Conservation (phyloP, 2,329 filamentous ascomycete species). For the Torrubiella hemipterigena region DNA sequence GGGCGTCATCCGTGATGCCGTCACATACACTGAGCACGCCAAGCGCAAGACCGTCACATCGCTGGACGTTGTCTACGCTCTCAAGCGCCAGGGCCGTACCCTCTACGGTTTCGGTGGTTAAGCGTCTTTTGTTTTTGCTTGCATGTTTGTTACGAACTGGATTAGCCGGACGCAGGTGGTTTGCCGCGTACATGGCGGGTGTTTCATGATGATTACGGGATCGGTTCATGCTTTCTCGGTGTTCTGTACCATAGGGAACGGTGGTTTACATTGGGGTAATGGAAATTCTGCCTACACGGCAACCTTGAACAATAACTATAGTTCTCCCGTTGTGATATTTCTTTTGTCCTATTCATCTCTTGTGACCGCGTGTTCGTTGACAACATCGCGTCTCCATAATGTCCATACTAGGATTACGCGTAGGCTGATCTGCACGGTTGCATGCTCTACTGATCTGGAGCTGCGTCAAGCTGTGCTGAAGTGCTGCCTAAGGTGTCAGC, state of each 20-base stretch:
- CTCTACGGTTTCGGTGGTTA: constrained; percentile 76
- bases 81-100: constrained; percentile 52
- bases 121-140: constrained; percentile 9
- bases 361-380: too few relatives aligned
- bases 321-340: too few relatives aligned
- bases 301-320: constrained; percentile 10
- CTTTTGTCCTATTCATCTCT: too few relatives aligned
- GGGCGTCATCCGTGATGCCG: constrained; percentile 55
- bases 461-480: too few relatives aligned
- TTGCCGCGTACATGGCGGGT: constrained; percentile 16
- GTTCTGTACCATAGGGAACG: constrained; percentile 31
- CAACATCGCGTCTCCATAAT: too few relatives aligned
- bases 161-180: constrained; percentile 11
- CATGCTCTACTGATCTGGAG: too few relatives aligned
- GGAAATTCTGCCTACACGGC: constrained; percentile 13
- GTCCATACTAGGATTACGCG: too few relatives aligned
- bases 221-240: constrained; percentile 28
- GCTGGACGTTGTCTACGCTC: constrained; percentile 46
- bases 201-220: constrained; percentile 30
- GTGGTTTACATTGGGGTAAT: constrained; percentile 24
- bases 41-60: constrained; percentile 61
- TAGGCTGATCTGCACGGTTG: too few relatives aligned
- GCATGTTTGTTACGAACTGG: constrained; percentile 24
- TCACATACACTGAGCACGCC: constrained; percentile 60
- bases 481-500: too few relatives aligned